A percentile compares a stretch with the other conserved stretches of the same genome.
phyloP scores from a whole-genome alignment of 2,329 filamentous ascomycete species.

The Trichoderma afroharzianum region DNA sequence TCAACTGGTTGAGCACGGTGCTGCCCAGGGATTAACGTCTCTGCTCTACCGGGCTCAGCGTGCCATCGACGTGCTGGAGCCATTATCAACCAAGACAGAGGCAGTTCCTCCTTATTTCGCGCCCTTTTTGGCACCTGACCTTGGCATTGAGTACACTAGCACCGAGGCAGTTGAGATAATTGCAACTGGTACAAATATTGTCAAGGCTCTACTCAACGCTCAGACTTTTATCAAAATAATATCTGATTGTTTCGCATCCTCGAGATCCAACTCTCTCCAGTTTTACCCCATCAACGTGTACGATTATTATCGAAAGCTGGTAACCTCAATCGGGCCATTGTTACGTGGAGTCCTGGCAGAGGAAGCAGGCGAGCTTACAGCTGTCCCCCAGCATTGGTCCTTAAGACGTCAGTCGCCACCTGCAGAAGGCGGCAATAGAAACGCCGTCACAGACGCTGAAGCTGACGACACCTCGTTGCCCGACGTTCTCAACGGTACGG shows the following conservation, averaged over 20 bases:
- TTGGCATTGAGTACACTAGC: conserved; percentile 32
- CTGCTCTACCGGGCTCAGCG: conserved; percentile 70
- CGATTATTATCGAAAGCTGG: conserved; percentile 74
- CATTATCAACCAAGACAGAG: conserved; percentile 53
- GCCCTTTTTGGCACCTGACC: conserved; percentile 54
- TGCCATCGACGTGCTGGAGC: conserved; percentile 64
- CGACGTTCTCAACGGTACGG: conserved; percentile 30
- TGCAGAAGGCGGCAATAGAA: conserved; percentile 22
- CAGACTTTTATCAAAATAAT: conserved; percentile 75
- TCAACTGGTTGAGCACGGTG: conserved; percentile 73
- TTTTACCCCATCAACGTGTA: conserved; percentile 78
- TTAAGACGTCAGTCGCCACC: conserved; percentile 31
- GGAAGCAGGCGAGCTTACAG: conserved; percentile 69
- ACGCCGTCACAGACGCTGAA: conserved; percentile 24
- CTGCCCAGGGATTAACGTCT: conserved; percentile 77
- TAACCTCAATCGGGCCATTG: conserved; percentile 72
- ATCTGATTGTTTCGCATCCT: conserved; percentile 68
- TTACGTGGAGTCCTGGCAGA: conserved; percentile 81
- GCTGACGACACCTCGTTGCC: conserved; percentile 31
- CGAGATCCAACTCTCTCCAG: conserved; percentile 59
- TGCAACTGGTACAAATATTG: conserved; percentile 67
- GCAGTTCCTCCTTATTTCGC: conserved; percentile 66
- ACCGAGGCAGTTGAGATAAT: conserved; percentile 38
- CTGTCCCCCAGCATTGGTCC: conserved; percentile 68
- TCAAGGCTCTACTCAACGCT: conserved; percentile 73